Percentiles rank a stretch among this genome's conserved stretches.
phyloP scores from a whole-genome alignment of 768 basidiomycete species.

The Pulveroboletus sp. region DNA sequence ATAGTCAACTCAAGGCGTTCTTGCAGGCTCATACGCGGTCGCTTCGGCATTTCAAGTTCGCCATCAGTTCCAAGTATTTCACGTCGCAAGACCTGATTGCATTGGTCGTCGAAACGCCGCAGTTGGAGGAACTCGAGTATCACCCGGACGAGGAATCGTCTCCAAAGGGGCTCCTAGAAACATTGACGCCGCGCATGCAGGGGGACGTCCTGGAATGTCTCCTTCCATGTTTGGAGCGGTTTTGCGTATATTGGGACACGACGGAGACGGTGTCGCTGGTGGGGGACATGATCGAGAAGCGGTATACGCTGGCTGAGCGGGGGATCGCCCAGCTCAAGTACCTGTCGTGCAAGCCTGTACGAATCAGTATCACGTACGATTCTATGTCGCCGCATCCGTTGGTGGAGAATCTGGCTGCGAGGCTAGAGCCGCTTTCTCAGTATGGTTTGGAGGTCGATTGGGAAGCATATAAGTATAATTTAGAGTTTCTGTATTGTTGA shows the following conservation, averaged over 20 bases:
- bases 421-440: constrained; percentile 19
- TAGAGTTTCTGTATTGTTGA: constrained; percentile 20
- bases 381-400: constrained; percentile 11
- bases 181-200: constrained; percentile 19
- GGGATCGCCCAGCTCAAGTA: constrained; percentile 13
- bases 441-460: constrained; percentile 22
- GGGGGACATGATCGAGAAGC: constrained; percentile 24
- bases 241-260: constrained; percentile 25
- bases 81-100: constrained; percentile 15
- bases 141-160: constrained; percentile 23
- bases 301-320: constrained; percentile 12
- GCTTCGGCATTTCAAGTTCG: constrained; percentile 13
- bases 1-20: constrained; percentile 14
- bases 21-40: constrained; percentile 9
- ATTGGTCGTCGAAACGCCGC: constrained; percentile 16
- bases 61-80: constrained; percentile 18
- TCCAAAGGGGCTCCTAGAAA: constrained; percentile 14
- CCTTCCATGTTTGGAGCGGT: constrained; percentile 16
- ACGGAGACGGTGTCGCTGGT: constrained; percentile 23
- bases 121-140: constrained; percentile 21
- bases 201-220: constrained; percentile 14
- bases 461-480: constrained; percentile 16
- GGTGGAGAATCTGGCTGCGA: constrained; percentile 16
- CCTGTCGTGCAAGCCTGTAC: constrained; percentile 23
- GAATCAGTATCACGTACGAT: constrained; percentile 9